Evolutionary conservation across 2,329 filamentous ascomycete species (phyloP).

Genomic region (Sarocladium oryzae): DNA sequence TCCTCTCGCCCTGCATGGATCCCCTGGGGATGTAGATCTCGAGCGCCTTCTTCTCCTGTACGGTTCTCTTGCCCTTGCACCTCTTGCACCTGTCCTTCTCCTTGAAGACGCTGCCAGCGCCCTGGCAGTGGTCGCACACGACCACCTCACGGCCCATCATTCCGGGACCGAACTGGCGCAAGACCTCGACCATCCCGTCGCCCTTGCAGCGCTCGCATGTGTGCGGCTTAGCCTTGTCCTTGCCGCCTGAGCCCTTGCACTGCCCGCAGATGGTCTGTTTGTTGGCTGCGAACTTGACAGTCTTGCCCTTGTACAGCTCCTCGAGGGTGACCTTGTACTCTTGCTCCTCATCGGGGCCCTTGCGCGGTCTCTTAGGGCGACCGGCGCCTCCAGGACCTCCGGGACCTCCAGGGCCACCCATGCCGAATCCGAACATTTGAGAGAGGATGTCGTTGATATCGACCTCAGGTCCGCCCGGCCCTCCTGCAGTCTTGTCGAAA

Average conservation of each 20-base stretch:
- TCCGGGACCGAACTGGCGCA: constrained; percentile 80
- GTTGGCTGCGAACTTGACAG: constrained; percentile 90
- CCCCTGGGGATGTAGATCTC: constrained; percentile 95
- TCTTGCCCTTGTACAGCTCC: constrained; percentile 97
- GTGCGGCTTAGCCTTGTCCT: constrained; percentile 81
- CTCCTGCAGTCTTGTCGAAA: constrained; percentile 68
- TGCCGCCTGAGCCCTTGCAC: constrained; percentile 86
- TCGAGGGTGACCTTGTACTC: constrained; percentile 87
- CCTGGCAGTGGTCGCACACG: constrained; percentile 75
- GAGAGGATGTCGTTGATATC: constrained; percentile 90
- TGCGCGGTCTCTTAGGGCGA: constrained; percentile 55
- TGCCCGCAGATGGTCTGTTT: constrained; percentile 85
- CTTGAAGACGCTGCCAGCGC: constrained; percentile 80
- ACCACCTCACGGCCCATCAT: constrained; percentile 76
- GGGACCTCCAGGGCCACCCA: constrained; percentile 47
- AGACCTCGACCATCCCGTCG: constrained; percentile 66
- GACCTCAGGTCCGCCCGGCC: constrained; percentile 60
- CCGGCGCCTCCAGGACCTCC: constrained; percentile 34
- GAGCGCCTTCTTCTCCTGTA: constrained; percentile 84
- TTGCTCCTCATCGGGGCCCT: constrained; percentile 79
- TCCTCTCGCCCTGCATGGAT: constrained; percentile 78
- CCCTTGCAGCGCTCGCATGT: constrained; percentile 82
- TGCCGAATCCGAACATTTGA: constrained; percentile 83
- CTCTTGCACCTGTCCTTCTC: constrained; percentile 98
- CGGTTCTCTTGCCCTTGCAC: constrained; percentile 88